phyloP scores from a whole-genome alignment of 768 basidiomycete species.

The Suillus sp. region DNA sequence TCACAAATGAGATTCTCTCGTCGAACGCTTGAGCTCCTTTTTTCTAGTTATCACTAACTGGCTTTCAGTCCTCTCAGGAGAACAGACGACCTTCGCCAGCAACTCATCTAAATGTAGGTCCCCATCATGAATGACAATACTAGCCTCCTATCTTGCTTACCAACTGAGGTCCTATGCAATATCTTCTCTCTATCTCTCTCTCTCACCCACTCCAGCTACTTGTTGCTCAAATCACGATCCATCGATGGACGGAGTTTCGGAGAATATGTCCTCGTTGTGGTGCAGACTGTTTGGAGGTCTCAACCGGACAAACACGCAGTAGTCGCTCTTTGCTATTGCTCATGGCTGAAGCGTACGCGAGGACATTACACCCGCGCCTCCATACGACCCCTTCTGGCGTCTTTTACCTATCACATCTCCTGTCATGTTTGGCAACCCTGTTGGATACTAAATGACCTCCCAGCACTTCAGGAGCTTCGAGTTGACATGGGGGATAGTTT shows the following conservation, averaged over 20 bases:
- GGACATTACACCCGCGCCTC: neutral
- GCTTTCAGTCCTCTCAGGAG: too few relatives aligned
- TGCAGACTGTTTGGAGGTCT: neutral
- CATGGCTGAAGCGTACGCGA: neutral
- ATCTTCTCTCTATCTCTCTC: neutral
- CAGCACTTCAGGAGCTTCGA: neutral
- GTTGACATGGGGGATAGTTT: neutral
- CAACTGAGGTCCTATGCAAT: neutral
- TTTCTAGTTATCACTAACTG: too few relatives aligned
- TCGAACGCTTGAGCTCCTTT: too few relatives aligned
- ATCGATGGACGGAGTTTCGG: neutral
- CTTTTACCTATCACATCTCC: conserved; percentile 15
- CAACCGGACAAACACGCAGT: neutral
- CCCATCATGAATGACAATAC: neutral
- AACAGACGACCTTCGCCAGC: neutral
- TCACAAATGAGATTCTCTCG: too few relatives aligned
- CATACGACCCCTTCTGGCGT: neutral
- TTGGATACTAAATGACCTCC: neutral
- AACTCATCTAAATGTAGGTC: too few relatives aligned
- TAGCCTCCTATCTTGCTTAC: neutral
- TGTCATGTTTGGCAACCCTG: neutral
- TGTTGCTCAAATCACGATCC: neutral
- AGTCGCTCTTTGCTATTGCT: neutral
- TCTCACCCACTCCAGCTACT: neutral
- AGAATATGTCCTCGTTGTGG: neutral